Evolutionary conservation across 2,329 filamentous ascomycete genomes (phyloP), one percentile per base, ranked within the genome.

Genomic region (Seiridium unicorne): DNA sequence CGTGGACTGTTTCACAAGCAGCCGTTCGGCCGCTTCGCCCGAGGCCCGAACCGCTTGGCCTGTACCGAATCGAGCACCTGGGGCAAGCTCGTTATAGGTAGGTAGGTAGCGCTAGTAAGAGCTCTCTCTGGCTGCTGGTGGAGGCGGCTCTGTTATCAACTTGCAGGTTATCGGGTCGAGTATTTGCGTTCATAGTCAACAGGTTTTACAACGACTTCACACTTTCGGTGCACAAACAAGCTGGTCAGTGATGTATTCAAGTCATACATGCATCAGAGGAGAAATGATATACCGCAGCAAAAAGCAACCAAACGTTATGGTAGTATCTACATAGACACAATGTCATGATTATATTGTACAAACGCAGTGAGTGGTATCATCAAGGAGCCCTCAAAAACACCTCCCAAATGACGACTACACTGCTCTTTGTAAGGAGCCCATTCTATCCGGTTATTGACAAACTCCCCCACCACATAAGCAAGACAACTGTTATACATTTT

Each of bases 351-450:
- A 46, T 58, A 58, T 51, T 72, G 64, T 72, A 71, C 70, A 72
- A 69, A 65, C 60, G 68, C 65, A 69, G 65, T 65, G 72, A 67
- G 69, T 72, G 69, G 69, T 72, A 72, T 72, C 70, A 57, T 61
- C 59, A 68, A 51, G 68, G 69, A 68, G 66, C 63, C 65, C 68
- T 63, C 65, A 67, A 66, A 61, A 68, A 62, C 61, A 63, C 63
- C 64, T 35, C 65, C 65, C 63, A 42, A 42, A 53, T 32, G 35
- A 60, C 65, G 66, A 42, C 44, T 51, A 55, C 63, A 64, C 66
- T 67, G 64, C 68, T 66, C 68, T 64, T 63, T 55, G 58, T 65
- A 64, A 64, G 63, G 65, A 64, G 62, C 59, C 64, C 64, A 64
- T 63, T 73, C 67, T 71, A 70, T 67, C 69, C 66, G 68, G 61